Conservation (phyloP, 306 rosid genomes). For the Glycyrrhiza uralensis region DNA sequence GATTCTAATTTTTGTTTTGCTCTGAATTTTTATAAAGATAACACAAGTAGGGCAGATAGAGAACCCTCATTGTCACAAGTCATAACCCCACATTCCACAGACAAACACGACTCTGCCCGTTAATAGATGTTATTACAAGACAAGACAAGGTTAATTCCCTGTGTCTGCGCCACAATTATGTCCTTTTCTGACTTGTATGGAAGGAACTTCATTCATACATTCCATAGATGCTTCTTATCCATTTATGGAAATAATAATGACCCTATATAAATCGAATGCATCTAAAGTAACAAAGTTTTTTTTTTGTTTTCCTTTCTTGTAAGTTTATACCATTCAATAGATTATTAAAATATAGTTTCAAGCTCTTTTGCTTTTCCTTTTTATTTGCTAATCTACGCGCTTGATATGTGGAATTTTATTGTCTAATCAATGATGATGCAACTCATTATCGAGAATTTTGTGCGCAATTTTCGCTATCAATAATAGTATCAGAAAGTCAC, state of each 20-base stretch:
- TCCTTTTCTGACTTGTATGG: background rate
- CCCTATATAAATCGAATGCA: background rate
- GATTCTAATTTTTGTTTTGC: background rate
- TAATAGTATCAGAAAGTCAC: background rate
- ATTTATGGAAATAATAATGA: background rate
- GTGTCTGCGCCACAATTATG: background rate
- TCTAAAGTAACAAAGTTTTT: background rate
- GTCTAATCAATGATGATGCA: background rate
- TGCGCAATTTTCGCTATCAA: background rate
- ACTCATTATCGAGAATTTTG: slow-evolving; percentile 4
- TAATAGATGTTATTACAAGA: background rate
- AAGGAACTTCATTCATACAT: background rate
- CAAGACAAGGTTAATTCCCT: slow-evolving; percentile 9
- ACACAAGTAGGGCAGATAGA: background rate
- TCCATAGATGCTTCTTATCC: background rate
- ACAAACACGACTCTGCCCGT: slow-evolving; percentile 12
- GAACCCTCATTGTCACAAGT: background rate
- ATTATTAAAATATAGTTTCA: background rate
- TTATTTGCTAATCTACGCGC: background rate
- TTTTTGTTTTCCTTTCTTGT: too few relatives aligned
- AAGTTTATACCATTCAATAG: background rate
- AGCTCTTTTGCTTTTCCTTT: background rate
- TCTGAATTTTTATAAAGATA: background rate
- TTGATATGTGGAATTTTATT: background rate
- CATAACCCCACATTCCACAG: slow-evolving; percentile 27